Base-by-base conservation (phyloP, 1,284 basidiomycete species). In the Microbotryum saponariae region DNA sequence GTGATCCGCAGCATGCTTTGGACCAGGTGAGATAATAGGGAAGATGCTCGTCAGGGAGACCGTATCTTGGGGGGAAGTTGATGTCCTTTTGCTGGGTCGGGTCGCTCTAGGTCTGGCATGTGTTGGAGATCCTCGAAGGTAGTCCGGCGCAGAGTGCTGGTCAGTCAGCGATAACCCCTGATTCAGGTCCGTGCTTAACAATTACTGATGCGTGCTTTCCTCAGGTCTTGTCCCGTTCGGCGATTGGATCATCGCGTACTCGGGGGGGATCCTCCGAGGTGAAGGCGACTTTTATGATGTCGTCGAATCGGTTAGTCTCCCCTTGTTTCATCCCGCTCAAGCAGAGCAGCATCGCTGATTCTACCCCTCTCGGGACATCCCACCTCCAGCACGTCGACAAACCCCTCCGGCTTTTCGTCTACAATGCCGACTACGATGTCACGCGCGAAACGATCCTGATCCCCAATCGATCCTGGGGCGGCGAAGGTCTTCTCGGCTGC, bases 261-360 rank as follows among this genome's bases (percentile, higher is more conserved):
- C 91, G 14, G 93, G 93, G 16, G 94, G 94, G 6, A 87, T 90
- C 1, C 78, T 97, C 54, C 82, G 86, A 66, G 85, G 88, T n/a
- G 94, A 98, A 76, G 87, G 87, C 65, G 93, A 97, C 73, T 97
- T 98, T 72, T 97, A 97, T 76, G 90, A 96, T 66, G 80, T 98
- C 3, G 90, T 98, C 33, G 96, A 97, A 79, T 83, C 86, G 48
- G 89, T 90, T 74, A 69, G 86, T 77, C 6, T 20, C 20, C 50
- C 31, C 62, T 52, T 62, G 54, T 23, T 21, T 6, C 23, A 29
- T 56, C 4, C 16, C 55, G 4, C 48, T 42, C 56, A 25, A 45
- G 6, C 31, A 14, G 42, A 10, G 12, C 31, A 31, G 12, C 20
- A 4, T 23, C 20, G 25, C 53, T 55, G 25, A 60, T 31, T 31